Evolutionary conservation across 305 asterid genomes (phyloP).

Genomic region (Salvia sclarea): DNA sequence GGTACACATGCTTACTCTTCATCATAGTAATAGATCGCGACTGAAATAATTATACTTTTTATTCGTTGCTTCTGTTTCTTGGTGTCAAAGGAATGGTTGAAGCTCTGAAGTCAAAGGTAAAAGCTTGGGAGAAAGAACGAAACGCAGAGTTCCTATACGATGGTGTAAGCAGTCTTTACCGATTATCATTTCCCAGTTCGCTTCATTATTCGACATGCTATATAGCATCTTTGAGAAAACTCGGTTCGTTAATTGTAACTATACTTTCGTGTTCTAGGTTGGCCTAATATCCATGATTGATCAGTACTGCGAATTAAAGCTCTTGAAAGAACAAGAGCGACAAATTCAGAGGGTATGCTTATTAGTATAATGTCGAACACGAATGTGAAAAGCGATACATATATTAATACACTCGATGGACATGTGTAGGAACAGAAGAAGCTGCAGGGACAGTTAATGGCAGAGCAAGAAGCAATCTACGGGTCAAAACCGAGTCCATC

Average conservation of each 20-base stretch:
- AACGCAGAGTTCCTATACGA: conserved; percentile 67
- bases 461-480: conserved; percentile 82
- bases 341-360: conserved; percentile 76
- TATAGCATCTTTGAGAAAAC: neutral
- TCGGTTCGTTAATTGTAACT: neutral
- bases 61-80: neutral
- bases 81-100: conserved; percentile 64
- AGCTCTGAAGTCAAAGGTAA: conserved; percentile 55
- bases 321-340: conserved; percentile 72
- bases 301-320: conserved; percentile 63
- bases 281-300: conserved; percentile 68
- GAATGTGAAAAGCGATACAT: conserved; percentile 15
- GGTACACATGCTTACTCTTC: conserved; percentile 46
- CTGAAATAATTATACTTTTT: conserved; percentile 7
- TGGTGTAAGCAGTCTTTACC: conserved; percentile 58
- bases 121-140: conserved; percentile 76
- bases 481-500: conserved; percentile 85
- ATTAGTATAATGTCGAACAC: conserved; percentile 23
- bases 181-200: no score
- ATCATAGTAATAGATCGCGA: conserved; percentile 1
- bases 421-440: conserved; percentile 73
- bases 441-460: conserved; percentile 73
- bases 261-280: conserved; percentile 47
- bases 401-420: conserved; percentile 7
- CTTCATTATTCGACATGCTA: no score